Conservation (phyloP, 768 basidiomycete species). For the Phaffia tasmanica region DNA sequence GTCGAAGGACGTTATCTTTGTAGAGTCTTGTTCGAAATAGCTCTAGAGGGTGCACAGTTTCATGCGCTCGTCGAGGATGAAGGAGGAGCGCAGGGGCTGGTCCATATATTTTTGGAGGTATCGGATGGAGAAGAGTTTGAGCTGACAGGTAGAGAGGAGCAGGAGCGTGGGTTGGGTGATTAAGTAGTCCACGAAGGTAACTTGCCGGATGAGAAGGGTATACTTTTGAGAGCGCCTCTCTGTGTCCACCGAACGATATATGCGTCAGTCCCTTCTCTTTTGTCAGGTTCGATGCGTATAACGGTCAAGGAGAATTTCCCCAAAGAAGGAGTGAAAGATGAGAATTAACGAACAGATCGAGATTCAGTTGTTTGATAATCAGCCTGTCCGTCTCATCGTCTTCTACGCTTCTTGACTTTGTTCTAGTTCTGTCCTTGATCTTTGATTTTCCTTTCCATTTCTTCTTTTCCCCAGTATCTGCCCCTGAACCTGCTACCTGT, state of each 20-base stretch:
- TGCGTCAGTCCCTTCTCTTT: too few relatives aligned
- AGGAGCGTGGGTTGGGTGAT: conserved; percentile 5
- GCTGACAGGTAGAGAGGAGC: conserved; percentile 18
- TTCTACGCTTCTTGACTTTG: background rate
- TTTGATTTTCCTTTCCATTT: background rate
- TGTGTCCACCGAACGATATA: background rate
- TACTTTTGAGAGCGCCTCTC: conserved; percentile 1
- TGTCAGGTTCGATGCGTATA: background rate
- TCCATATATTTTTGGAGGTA: background rate
- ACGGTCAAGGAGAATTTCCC: background rate
- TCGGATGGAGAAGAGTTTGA: background rate
- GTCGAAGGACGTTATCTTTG: conserved; percentile 4
- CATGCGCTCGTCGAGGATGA: background rate
- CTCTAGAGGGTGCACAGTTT: background rate
- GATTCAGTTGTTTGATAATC: conserved; percentile 3
- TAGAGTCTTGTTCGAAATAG: conserved; percentile 5
- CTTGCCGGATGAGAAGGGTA: conserved; percentile 19
- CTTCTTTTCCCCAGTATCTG: background rate
- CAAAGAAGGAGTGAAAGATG: background rate
- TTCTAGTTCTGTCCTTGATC: background rate
- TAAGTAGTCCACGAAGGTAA: conserved; percentile 10
- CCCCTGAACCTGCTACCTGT: background rate
- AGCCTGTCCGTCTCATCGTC: background rate
- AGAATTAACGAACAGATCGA: conserved; percentile 8
- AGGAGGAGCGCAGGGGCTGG: background rate